A percentile compares a stretch with the other conserved stretches of the same genome.
Evolutionary conservation across 78 protist genomes (phyloP).

Genomic region (slime mould (Dictyostelium discoideum)): dicty_2.7 NC_007089.4:1253501-1254000

Average conservation of each 20-base stretch:
- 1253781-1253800: constrained; percentile 18
- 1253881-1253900: constrained; percentile 20
- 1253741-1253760: constrained; percentile 64
- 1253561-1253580: neutral
- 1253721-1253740: constrained; percentile 4
- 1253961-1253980: neutral
- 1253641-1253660: constrained; percentile 19
- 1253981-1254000: neutral
- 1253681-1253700: neutral
- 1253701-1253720: constrained; percentile 30
- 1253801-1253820: neutral
- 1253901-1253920: constrained; percentile 5
- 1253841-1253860: constrained; percentile 31
- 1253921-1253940: constrained; percentile 9
- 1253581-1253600: neutral
- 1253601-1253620: neutral
- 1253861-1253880: constrained; percentile 41
- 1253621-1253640: neutral
- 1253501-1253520: neutral
- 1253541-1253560: neutral
- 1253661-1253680: neutral
- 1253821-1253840: constrained; percentile 27
- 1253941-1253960: neutral
- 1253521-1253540: neutral
- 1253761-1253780: constrained; percentile 56